Base-by-base conservation (phyloP, 495 filamentous ascomycete genomes). In the Endocarpon pusillum region DNA sequence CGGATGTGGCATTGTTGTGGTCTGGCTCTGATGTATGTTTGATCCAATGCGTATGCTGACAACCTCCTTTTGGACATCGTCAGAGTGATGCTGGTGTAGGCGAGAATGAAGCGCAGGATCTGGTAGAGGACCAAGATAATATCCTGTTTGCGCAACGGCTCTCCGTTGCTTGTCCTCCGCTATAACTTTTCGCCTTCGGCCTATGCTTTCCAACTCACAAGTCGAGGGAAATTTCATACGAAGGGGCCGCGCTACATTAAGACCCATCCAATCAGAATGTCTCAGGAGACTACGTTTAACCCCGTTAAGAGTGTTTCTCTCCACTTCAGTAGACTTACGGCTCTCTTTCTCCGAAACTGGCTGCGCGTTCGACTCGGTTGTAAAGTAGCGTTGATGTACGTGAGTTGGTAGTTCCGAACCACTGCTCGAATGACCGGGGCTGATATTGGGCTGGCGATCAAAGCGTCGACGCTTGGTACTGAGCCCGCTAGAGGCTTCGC, bases 151-250 rank as follows among this genome's bases (percentile, higher is more conserved):
- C 5, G 12, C 5, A n/a, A 41, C 45, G 33, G 55, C 35, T 21
- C 53, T 46, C n/a, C n/a, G n/a, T 20, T 39, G 39, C 14, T 44
- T 43, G 23, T 62, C 55, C 0, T 28, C 22, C 3, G 52, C 48
- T n/a, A 53, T 58, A 19, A 62, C 28, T 44, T 39, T 55, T 12
- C 58, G 41, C 33, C 58, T 42, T 40, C 54, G 60, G 3, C 57
- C 58, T 44, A 62, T 55, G 15, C 38, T 42, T 32, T 46, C 50
- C 2, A 46, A 24, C 28, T 55, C 51, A n/a, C 50, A 47, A 4
- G 29, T 32, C 1, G 46, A 34, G 3, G 49, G 36, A 28, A 60
- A 60, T 11, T 43, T 12, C 4, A 63, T 42, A 3, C 50, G 39
- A 7, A 61, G 33, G 5, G 59, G 55, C 31, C 52, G 54, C 10